Evolutionary conservation across 2,329 filamentous ascomycete species (phyloP), one percentile per base, ranked within the genome.

Genomic region (Pseudogymnoascus sp.): DNA sequence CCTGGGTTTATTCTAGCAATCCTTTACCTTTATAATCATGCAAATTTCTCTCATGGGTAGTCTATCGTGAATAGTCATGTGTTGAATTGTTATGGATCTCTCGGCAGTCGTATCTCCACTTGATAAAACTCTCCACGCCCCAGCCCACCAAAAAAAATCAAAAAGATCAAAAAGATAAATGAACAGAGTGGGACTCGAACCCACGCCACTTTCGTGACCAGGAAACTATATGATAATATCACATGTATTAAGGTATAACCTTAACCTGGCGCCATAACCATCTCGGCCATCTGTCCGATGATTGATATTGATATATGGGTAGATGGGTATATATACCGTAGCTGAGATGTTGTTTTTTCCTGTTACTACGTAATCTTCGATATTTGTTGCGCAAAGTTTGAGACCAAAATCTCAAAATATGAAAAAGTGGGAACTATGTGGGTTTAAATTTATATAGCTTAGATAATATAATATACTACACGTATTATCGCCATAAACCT

Each of bases 161-260:
- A 19, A 19, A 19, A 19, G 19, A 40, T 43, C 8, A 56, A 56
- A 33, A 35, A 56, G 28, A 56, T 33, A 56, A 33, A 19, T 72
- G 70, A 74, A 70, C 70, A 72, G 71, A 72, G 71, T 73, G 72
- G 72, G 72, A 75, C 72, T 74, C 72, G 73, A 75, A 75, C 73
- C 72, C 73, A 74, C 72, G 73, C 73, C 70, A 68, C 70, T 74
- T 74, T 72, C 73, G 70, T 68, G 70, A 74, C 72, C 71, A 74
- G 73, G 72, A 75, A 70, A 72, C 33, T 60, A 56, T 56, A 19
- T 56, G 50, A 53, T 31, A 4, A 28, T 56, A 56, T 56, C 50
- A 56, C 50, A 56, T 56, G 50, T 56, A 56, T 56, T 56, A 56
- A 56, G 50, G 50, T 56, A 56, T 56, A 56, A 56, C 50, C 50